Evolutionary conservation across 2,329 filamentous ascomycete genomes (phyloP), one percentile per base, ranked within the genome.

Genomic region (Fusarium sp.): DNA sequence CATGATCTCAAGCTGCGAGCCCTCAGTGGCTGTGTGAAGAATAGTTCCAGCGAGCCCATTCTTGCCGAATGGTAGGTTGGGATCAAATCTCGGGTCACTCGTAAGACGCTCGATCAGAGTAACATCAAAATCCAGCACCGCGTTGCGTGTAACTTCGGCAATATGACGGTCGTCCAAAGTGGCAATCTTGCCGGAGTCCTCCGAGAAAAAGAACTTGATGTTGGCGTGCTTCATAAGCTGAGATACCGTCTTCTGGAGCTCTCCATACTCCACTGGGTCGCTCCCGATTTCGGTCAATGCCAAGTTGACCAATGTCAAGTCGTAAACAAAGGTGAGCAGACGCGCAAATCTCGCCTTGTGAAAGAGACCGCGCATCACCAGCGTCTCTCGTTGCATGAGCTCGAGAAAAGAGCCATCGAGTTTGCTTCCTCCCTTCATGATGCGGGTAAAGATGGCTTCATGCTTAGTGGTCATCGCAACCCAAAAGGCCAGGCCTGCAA

Each of bases 21-120:
- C 76, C 6, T 78, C 77, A 2, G 78, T 78, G 11, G 81, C 82
- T 33, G 78, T 74, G 39, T 83, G 82, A n/a, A 81, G 74, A 54
- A 83, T 76, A 1, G 78, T 81, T 1, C 79, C 80, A 10, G 67
- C 62, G 20, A n/a, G 50, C 4, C 62, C 60, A 7, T 64, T 33
- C 3, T 69, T 64, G 8, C 65, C 60, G 8, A 74, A 75, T 4
- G 61, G 54, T 4, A 80, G 67, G 24, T 82, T 77, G 4, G 78
- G 76, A n/a, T 82, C 64, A 31, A 83, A 83, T 9, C 81, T 77
- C 0, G 77, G 72, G 63, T 83, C 81, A 11, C 70, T 66, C 2
- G 70, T 68, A 2, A 83, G 74, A 2, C 82, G 79, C 24, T 77
- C 64, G 14, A 83, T 63, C 20, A 77, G 69, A 5, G 73, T 41